Conservation (phyloP, 306 rosid genomes). For the Erythrophleum fordii region DNA sequence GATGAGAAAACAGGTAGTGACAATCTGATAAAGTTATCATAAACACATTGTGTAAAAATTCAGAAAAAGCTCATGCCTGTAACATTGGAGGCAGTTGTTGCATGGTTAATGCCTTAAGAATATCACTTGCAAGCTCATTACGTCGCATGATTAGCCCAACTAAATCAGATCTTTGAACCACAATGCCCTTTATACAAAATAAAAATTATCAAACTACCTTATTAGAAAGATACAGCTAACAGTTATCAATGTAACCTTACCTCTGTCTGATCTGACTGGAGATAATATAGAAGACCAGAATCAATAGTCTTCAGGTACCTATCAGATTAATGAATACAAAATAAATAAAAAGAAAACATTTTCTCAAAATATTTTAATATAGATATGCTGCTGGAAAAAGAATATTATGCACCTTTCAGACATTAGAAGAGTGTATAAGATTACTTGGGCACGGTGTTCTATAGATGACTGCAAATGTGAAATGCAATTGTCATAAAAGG, state of each 20-base stretch:
- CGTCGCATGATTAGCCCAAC: slow-evolving; percentile 89
- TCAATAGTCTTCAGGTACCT: slow-evolving; percentile 80
- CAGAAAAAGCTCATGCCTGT: slow-evolving; percentile 50
- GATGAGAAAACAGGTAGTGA: slow-evolving; percentile 27
- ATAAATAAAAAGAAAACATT: slow-evolving; percentile 19
- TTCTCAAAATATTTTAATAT: not conserved
- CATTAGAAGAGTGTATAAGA: slow-evolving; percentile 86
- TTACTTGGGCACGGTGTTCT: slow-evolving; percentile 94
- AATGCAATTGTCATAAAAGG: slow-evolving; percentile 35
- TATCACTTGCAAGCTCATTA: slow-evolving; percentile 86
- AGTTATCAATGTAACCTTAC: slow-evolving; percentile 42
- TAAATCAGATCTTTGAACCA: slow-evolving; percentile 81
- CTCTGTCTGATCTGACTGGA: slow-evolving; percentile 82
- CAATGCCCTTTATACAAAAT: slow-evolving; percentile 63
- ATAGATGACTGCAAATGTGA: slow-evolving; percentile 66
- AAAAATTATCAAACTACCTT: slow-evolving; percentile 31
- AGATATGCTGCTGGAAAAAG: slow-evolving; percentile 7
- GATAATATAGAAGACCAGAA: slow-evolving; percentile 90
- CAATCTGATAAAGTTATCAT: slow-evolving; percentile 15
- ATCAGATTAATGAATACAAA: slow-evolving; percentile 34
- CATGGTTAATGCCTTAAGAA: slow-evolving; percentile 70
- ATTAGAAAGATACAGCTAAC: slow-evolving; percentile 27
- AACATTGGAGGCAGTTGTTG: slow-evolving; percentile 87
- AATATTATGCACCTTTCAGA: slow-evolving; percentile 81
- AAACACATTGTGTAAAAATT: slow-evolving; percentile 34